Evolutionary conservation across 169 alveolate species (phyloP).

Genomic region (Plasmodium inui): DNA sequence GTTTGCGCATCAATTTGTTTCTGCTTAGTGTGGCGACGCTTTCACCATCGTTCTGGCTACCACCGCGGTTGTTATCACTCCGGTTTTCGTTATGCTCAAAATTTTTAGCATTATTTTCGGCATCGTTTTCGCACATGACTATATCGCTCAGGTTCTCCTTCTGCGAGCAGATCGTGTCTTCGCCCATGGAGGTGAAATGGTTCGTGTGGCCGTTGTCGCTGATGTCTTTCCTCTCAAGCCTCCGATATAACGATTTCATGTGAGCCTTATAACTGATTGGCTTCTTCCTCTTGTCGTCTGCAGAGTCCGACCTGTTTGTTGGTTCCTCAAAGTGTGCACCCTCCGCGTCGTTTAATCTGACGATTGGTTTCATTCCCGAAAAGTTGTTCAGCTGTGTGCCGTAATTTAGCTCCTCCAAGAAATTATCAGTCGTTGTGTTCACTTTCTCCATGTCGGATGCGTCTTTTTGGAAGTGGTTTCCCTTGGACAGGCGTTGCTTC

Average conservation of each 20-base stretch:
- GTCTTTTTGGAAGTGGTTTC: background rate
- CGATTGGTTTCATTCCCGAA: background rate
- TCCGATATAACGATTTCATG: slow-evolving; percentile 1
- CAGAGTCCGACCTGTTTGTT: background rate
- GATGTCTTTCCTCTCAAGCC: background rate
- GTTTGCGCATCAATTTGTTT: background rate
- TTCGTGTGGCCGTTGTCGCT: background rate
- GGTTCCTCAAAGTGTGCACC: slow-evolving; percentile 8
- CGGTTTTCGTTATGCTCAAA: background rate
- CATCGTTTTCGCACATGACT: background rate
- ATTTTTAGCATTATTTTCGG: no score
- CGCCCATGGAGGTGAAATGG: background rate
- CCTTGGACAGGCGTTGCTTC: slow-evolving; percentile 3
- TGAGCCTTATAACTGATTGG: background rate
- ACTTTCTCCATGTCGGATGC: background rate
- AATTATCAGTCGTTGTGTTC: background rate
- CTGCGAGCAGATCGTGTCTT: background rate
- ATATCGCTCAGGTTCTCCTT: slow-evolving; percentile 18
- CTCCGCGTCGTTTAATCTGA: background rate
- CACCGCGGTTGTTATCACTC: background rate
- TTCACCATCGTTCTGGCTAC: background rate
- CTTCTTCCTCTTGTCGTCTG: background rate
- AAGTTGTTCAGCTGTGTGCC: background rate
- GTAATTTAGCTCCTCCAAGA: background rate
- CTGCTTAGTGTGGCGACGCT: background rate